phyloP scores from a whole-genome alignment of 371 early-diverging fungal genomes.

The Saksenaea vasiformis region DNA sequence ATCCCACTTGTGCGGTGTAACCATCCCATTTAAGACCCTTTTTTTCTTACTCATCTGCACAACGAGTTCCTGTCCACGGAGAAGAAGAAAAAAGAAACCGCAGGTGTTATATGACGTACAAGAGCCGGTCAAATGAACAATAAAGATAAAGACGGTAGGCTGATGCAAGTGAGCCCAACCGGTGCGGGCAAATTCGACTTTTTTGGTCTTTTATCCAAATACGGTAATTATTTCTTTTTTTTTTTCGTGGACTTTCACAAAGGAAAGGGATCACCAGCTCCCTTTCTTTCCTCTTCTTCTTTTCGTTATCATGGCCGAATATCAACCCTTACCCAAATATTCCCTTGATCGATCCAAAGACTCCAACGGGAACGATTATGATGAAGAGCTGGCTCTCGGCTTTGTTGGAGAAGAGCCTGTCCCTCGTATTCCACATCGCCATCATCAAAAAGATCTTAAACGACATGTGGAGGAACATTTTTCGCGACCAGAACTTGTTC shows the following conservation, averaged over 20 bases:
- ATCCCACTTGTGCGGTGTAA: background rate
- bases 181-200: too few relatives aligned
- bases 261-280: background rate
- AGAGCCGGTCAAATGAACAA: background rate
- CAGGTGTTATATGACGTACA: background rate
- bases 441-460: constrained; percentile 25
- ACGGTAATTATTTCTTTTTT: constrained; percentile 1
- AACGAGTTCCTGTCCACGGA: background rate
- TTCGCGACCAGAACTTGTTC: constrained; percentile 63
- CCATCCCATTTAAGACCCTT: constrained; percentile 2
- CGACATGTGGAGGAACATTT: constrained; percentile 67
- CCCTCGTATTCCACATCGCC: constrained; percentile 40
- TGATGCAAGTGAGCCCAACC: too few relatives aligned
- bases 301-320: background rate
- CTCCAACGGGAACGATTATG: background rate
- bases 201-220: background rate
- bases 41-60: background rate
- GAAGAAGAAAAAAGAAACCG: background rate
- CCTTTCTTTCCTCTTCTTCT: background rate
- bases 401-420: background rate
- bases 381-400: background rate
- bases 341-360: background rate
- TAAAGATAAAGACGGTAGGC: background rate
- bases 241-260: background rate
- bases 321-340: background rate